phyloP scores from a whole-genome alignment of 2,329 filamentous ascomycete genomes.

The Colletotrichum lupini region DNA sequence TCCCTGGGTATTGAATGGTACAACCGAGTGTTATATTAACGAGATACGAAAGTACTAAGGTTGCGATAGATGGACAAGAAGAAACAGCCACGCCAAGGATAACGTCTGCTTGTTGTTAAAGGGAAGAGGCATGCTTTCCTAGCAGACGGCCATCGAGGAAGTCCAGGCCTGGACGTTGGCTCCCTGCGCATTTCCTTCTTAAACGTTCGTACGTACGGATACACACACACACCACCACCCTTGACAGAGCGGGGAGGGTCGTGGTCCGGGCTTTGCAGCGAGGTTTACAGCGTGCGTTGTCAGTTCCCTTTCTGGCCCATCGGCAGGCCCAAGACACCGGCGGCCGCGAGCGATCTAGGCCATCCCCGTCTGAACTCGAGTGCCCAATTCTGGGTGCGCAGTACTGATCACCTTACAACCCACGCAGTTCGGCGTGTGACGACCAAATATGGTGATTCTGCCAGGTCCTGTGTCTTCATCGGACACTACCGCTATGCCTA shows the following conservation, averaged over 20 bases:
- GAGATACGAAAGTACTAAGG: neutral
- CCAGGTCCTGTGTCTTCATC: neutral
- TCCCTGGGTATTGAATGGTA: neutral
- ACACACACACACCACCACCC: neutral
- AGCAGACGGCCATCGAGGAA: neutral
- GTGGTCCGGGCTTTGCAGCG: neutral
- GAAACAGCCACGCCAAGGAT: neutral
- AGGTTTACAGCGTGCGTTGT: conserved; percentile 3
- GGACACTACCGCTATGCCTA: neutral
- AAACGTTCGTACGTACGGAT: neutral
- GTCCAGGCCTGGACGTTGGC: neutral
- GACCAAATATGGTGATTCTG: neutral
- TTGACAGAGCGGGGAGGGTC: neutral
- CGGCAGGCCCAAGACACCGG: neutral
- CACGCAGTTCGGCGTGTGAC: neutral
- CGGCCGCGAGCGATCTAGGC: neutral
- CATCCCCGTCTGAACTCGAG: neutral
- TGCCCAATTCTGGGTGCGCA: neutral
- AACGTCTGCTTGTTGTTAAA: neutral
- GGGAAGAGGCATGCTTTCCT: neutral
- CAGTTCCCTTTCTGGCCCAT: neutral
- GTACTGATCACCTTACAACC: neutral
- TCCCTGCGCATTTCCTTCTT: neutral
- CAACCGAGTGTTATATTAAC: neutral
- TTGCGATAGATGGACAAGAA: neutral